These are phyloP conservation scores for Astathelohania contejeani DNA, from an alignment of 371 early-diverging fungal species.

Conservation along the genomic window DNA sequence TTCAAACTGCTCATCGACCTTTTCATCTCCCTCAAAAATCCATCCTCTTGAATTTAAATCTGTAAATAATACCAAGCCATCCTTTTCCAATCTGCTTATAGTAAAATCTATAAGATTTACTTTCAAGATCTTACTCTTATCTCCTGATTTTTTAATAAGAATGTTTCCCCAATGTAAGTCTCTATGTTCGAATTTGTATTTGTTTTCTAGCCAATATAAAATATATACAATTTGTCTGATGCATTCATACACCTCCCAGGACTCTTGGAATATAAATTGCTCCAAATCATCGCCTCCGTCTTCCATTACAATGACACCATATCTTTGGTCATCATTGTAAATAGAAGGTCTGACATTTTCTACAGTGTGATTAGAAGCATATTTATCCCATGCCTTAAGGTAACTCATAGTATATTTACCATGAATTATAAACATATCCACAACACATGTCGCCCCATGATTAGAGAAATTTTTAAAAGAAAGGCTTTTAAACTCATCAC, in stretches of 20 bases:
- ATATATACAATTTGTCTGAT: constrained; percentile 55
- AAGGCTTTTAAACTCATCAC: neutral
- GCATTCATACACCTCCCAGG: constrained; percentile 54
- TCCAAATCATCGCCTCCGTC: constrained; percentile 59
- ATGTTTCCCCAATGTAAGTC: constrained; percentile 75
- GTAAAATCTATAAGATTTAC: constrained; percentile 43
- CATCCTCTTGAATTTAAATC: constrained; percentile 54
- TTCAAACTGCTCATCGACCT: constrained; percentile 58
- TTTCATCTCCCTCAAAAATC: constrained; percentile 58
- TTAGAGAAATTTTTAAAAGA: neutral
- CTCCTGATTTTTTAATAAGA: constrained; percentile 50
- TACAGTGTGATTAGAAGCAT: neutral
- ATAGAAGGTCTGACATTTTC: neutral
- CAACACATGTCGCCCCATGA: neutral
- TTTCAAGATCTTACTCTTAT: neutral
- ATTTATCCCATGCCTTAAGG: constrained; percentile 8
- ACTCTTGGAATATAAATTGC: constrained; percentile 46
- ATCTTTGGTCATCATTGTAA: constrained; percentile 25
- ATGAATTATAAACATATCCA: constrained; percentile 14
- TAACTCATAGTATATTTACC: constrained; percentile 27
- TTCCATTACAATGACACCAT: constrained; percentile 57
- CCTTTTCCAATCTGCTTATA: constrained; percentile 19
- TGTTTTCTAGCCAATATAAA: constrained; percentile 56
- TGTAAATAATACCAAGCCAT: constrained; percentile 22
- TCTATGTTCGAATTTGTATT: constrained; percentile 60